Evolutionary conservation across 1,284 basidiomycete genomes (phyloP).

Genomic region (Athelia sp.): DNA sequence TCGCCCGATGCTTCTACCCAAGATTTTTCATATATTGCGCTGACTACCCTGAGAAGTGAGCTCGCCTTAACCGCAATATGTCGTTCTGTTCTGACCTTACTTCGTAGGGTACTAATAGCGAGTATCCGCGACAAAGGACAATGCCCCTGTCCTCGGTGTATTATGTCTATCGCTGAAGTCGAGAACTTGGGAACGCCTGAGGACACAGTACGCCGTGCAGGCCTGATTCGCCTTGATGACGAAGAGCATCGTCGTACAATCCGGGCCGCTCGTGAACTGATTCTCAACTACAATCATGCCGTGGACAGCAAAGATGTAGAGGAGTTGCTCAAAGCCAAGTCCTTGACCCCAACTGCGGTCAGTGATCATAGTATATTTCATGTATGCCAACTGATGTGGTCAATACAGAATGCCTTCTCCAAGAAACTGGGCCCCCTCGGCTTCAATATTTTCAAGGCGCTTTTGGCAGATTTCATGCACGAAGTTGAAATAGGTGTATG

Average conservation of each 20-base stretch:
- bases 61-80: too few species aligned
- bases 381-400: too few species aligned
- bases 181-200: conserved; percentile 3
- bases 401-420: neutral
- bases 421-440: neutral
- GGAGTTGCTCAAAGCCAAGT: neutral
- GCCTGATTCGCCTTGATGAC: neutral
- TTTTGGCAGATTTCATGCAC: conserved; percentile 15
- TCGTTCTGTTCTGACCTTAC: too few species aligned
- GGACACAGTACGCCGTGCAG: neutral
- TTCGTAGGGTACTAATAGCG: conserved; percentile 8
- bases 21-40: conserved; percentile 14
- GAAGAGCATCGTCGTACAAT: neutral
- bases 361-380: neutral
- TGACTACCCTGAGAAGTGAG: too few species aligned
- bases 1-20: conserved; percentile 12
- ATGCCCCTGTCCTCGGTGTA: conserved; percentile 16
- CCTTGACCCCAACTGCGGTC: conserved; percentile 1
- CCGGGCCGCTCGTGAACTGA: neutral
- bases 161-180: conserved; percentile 7
- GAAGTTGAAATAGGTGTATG: conserved; percentile 18
- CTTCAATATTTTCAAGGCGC: conserved; percentile 6
- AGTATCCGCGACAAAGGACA: conserved; percentile 10
- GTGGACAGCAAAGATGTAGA: neutral
- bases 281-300: neutral